A percentile compares a stretch with the other conserved stretches of the same genome.
These are phyloP conservation scores for Peribolospora kevripleyi DNA, from an alignment of 768 basidiomycete species.

Conservation along the genomic window DNA sequence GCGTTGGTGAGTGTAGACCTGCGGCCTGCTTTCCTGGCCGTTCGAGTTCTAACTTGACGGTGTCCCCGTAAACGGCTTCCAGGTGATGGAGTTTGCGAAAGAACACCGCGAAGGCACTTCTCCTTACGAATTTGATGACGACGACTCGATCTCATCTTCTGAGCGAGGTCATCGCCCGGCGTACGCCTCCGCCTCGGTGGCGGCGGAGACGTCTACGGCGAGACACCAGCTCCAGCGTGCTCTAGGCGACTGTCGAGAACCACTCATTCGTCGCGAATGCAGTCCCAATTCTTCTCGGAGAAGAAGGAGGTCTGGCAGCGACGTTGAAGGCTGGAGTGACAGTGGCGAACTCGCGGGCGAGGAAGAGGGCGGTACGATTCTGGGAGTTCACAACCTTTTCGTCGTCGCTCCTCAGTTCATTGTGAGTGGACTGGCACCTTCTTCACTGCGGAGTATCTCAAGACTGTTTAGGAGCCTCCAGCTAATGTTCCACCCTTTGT, in stretches of 20 bases:
- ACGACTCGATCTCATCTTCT: neutral
- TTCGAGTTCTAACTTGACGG: neutral
- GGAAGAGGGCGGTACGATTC: constrained; percentile 18
- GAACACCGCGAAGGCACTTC: neutral
- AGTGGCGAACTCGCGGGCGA: constrained; percentile 12
- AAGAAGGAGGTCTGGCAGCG: too few relatives aligned
- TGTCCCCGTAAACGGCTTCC: too few relatives aligned
- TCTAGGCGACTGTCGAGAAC: constrained; percentile 6
- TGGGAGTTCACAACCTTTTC: constrained; percentile 23
- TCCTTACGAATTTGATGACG: constrained; percentile 7
- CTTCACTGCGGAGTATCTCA: neutral
- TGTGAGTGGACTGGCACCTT: constrained; percentile 11
- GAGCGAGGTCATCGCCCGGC: neutral
- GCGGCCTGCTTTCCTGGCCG: neutral
- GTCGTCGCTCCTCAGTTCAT: constrained; percentile 26
- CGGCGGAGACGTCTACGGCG: neutral
- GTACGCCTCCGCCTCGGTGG: neutral
- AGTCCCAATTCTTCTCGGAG: too few relatives aligned
- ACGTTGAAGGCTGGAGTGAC: constrained; percentile 11
- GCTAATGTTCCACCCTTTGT: neutral
- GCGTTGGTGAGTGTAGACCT: constrained; percentile 31
- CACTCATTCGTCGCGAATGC: constrained; percentile 11
- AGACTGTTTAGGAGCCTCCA: too few relatives aligned
- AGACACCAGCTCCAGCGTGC: constrained; percentile 4
- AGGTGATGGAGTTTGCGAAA: neutral